phyloP scores from a whole-genome alignment of 2,329 filamentous ascomycete species.

The Fusarium sp. region DNA sequence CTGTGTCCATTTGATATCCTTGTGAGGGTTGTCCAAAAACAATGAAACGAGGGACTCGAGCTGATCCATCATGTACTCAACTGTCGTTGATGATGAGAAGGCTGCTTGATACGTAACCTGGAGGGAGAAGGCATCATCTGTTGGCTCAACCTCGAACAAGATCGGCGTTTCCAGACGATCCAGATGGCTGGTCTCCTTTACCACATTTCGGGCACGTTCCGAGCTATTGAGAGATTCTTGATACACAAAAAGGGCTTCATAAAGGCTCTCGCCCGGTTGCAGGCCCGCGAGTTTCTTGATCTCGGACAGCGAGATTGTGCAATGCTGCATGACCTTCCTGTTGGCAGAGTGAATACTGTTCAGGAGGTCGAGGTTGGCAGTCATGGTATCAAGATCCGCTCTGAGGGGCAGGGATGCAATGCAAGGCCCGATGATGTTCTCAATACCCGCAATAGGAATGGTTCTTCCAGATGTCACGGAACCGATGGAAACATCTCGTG shows the following conservation, averaged over 20 bases:
- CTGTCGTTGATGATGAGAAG: conserved; percentile 64
- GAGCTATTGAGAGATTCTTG: conserved; percentile 73
- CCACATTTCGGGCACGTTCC: conserved; percentile 42
- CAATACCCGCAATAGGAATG: conserved; percentile 75
- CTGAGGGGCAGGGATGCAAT: conserved; percentile 80
- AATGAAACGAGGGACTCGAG: conserved; percentile 62
- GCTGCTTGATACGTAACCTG: conserved; percentile 60
- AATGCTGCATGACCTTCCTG: conserved; percentile 72
- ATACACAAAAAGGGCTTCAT: conserved; percentile 85
- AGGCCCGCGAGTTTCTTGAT: conserved; percentile 72
- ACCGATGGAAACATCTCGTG: conserved; percentile 76
- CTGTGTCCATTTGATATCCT: conserved; percentile 17
- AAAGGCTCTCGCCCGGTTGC: conserved; percentile 68
- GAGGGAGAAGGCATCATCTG: conserved; percentile 51
- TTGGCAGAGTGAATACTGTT: conserved; percentile 72
- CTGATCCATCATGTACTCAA: conserved; percentile 68
- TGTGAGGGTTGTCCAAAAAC: conserved; percentile 42
- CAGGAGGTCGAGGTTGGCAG: conserved; percentile 69
- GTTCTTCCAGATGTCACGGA: conserved; percentile 86
- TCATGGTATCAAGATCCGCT: conserved; percentile 64
- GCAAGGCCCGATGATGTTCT: conserved; percentile 82
- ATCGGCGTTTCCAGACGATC: conserved; percentile 83
- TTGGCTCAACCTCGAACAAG: conserved; percentile 80
- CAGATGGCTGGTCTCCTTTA: conserved; percentile 68
- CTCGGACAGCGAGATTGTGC: conserved; percentile 71